A percentile compares a stretch with the other conserved stretches of the same genome.
Conservation (phyloP, 495 filamentous ascomycete genomes). For the Annulohypoxylon maeteangense region DNA sequence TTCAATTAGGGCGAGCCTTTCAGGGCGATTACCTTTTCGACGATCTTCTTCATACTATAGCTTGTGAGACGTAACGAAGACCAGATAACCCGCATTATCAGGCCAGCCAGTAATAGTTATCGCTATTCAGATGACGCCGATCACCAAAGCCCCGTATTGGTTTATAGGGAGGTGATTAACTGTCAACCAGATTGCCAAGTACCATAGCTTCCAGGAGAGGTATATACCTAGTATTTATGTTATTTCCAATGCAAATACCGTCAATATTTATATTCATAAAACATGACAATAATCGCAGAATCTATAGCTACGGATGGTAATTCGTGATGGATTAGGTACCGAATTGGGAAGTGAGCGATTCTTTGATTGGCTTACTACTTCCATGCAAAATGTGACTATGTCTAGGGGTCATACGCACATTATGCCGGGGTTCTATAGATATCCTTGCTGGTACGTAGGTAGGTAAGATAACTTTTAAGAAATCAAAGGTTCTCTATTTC, state of each 20-base stretch:
- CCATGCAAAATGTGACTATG: not conserved
- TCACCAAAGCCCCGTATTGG: not conserved
- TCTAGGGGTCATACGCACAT: not conserved
- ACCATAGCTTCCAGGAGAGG: too few species aligned
- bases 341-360: not conserved
- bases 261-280: not conserved
- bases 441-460: not conserved
- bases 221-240: too few species aligned
- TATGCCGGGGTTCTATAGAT: not conserved
- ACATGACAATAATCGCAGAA: not conserved
- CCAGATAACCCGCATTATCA: not conserved
- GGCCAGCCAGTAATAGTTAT: not conserved
- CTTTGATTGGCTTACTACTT: constrained; percentile 4
- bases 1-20: not conserved
- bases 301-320: not conserved
- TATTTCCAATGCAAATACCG: not conserved
- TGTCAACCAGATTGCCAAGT: not conserved
- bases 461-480: not conserved
- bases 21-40: not conserved
- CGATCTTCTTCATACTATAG: not conserved
- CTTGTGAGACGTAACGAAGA: not conserved
- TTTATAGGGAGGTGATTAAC: not conserved
- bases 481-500: not conserved
- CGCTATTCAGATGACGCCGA: not conserved
- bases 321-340: not conserved